phyloP scores from a whole-genome alignment of 305 asterid genomes.

The Fraxinus sp. region DNA sequence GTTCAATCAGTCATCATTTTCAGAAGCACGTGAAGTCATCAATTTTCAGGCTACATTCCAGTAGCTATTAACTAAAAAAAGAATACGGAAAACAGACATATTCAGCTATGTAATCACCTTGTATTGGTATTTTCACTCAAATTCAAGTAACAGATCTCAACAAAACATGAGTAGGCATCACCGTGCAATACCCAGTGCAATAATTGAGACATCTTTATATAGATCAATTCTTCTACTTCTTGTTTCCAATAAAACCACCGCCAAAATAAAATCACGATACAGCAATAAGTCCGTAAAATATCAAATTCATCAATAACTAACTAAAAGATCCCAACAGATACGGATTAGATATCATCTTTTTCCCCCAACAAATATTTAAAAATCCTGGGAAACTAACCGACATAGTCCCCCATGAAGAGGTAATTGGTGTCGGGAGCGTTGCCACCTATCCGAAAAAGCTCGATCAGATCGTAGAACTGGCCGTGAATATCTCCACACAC shows the following conservation, averaged over 20 bases:
- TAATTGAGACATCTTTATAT: conserved; percentile 1
- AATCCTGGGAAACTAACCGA: conserved; percentile 55
- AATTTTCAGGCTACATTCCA: not conserved
- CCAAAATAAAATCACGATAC: conserved; percentile 19
- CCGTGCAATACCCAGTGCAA: not conserved
- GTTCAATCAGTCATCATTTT: conserved; percentile 4
- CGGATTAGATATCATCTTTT: conserved; percentile 8
- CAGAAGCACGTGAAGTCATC: not conserved
- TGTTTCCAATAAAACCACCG: not conserved
- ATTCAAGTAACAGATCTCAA: conserved; percentile 2
- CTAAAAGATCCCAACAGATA: conserved; percentile 22
- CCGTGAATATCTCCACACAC: conserved; percentile 98
- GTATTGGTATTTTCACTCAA: not conserved
- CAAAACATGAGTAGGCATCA: conserved; percentile 14
- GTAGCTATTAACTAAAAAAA: not conserved
- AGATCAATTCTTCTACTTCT: not conserved
- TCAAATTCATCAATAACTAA: conserved; percentile 15
- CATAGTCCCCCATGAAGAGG: conserved; percentile 98
- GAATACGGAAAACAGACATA: conserved; percentile 3
- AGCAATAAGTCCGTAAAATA: conserved; percentile 18
- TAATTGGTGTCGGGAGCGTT: conserved; percentile 94
- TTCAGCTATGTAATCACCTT: conserved; percentile 12
- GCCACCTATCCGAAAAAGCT: conserved; percentile 94
- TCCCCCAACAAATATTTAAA: not conserved
- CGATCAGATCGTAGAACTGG: conserved; percentile 94